Conservation (phyloP, 164 flowering plant genomes). For the Dillenia suffruticosa region DNA sequence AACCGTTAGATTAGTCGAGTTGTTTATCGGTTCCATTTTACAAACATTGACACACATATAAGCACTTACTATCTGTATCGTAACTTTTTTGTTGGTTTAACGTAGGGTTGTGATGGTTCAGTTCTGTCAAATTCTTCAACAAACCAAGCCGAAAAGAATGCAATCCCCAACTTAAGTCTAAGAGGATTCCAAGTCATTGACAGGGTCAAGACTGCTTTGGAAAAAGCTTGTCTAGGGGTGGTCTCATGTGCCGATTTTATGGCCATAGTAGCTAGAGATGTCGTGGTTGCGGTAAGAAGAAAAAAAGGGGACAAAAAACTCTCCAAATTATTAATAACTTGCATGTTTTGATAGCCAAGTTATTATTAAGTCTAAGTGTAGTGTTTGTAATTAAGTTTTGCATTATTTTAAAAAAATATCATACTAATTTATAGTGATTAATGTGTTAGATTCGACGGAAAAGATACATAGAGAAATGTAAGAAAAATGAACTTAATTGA, state of each 20-base stretch:
- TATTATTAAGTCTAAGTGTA: too few relatives aligned
- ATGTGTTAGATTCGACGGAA: too few relatives aligned
- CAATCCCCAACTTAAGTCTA: conserved; percentile 33
- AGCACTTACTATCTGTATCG: too few relatives aligned
- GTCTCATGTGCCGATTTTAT: conserved; percentile 57
- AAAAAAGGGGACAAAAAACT: not conserved
- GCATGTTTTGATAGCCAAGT: not conserved
- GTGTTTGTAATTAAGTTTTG: too few relatives aligned
- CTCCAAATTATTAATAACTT: not conserved
- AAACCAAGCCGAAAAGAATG: conserved; percentile 26
- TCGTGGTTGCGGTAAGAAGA: conserved; percentile 25
- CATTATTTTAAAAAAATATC: too few relatives aligned
- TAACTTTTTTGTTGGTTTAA: not conserved
- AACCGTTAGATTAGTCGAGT: too few relatives aligned
- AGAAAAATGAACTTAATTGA: too few relatives aligned
- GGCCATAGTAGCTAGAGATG: conserved; percentile 57
- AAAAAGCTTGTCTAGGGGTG: conserved; percentile 46
- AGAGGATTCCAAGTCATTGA: conserved; percentile 54
- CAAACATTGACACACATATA: too few relatives aligned
- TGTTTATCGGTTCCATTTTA: too few relatives aligned
- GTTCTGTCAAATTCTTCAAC: conserved; percentile 23
- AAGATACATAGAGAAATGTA: too few relatives aligned
- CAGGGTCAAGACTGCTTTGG: conserved; percentile 36
- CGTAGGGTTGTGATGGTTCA: conserved; percentile 50
- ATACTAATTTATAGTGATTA: too few relatives aligned